Base-by-base conservation (phyloP, 768 basidiomycete species). In the Termitomyces sp. region DNA sequence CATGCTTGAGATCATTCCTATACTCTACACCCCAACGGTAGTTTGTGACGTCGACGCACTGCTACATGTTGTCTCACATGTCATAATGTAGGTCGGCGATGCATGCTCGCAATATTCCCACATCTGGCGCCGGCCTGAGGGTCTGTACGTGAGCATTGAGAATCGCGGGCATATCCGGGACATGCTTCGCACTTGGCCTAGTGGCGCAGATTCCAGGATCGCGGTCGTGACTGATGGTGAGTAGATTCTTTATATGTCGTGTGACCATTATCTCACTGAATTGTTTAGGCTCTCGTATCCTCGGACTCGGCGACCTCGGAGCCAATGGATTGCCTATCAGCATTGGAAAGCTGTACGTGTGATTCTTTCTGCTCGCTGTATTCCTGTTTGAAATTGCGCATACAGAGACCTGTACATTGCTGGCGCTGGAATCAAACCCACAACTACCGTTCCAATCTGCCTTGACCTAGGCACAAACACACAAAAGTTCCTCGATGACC, bases 401-500 rank as follows among this genome's bases (percentile, higher is more conserved):
- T 48, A n/a, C 55, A 83, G 82, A 56, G 82, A 84, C 59, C 74
- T 90, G 21, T 90, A 90, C 66, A 77, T 89, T 57, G 87, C 83
- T 5, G 86, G 84, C 14, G 88, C 87, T 17, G 89, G 89, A 21
- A 82, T 84, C 56, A 78, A 77, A 54, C 81, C 85, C 11, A 65
- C 65, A 23, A 80, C 77, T 14, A 81, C 81, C 12, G 69, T 89
- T 16, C 87, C 87, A 12, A 85, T 89, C 53, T 84, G 83, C 59
- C 76, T 87, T 52, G 89, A 91, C 71, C 77, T 91, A 41, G 90
- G 90, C 19, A 91, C 90, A 11, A 89, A 91, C 70, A 90, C 85
- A 41, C 73, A 83, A 56, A 78, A 74, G 51, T 82, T 82, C 66
- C 71, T 89, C 45, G 76, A 83, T 38, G 89, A 91, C 62, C 88